These are phyloP conservation scores for Colletotrichum ledebouriae DNA, from an alignment of 2,329 filamentous ascomycete genomes.

Conservation along the genomic window DNA sequence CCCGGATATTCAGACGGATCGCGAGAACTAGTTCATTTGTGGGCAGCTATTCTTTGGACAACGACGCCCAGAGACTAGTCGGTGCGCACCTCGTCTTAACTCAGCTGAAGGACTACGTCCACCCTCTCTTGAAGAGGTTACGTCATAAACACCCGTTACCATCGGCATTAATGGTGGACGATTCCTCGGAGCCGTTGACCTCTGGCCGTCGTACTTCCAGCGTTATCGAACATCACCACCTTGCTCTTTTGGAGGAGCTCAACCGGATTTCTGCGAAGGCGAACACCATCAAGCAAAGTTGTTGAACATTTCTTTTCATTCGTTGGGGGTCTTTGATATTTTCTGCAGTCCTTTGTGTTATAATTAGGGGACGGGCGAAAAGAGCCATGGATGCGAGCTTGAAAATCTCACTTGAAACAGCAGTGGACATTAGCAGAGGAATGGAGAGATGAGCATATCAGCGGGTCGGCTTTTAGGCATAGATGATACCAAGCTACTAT, in stretches of 20 bases:
- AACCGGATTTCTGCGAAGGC: conserved; percentile 11
- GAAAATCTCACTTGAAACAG: conserved; percentile 7
- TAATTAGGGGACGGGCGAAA: conserved; percentile 6
- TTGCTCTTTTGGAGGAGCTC: conserved; percentile 20
- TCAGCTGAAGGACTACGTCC: conserved; percentile 21
- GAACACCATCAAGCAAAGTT: conserved; percentile 20
- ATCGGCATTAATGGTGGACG: neutral
- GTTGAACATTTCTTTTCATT: neutral
- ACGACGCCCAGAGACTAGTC: conserved; percentile 21
- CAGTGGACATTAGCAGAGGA: conserved; percentile 5
- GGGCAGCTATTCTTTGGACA: conserved; percentile 20
- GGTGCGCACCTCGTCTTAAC: conserved; percentile 23
- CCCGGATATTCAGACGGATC: conserved; percentile 4
- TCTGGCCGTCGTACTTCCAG: neutral
- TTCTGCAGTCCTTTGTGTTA: neutral
- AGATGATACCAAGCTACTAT: conserved; percentile 7
- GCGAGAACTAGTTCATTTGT: conserved; percentile 13
- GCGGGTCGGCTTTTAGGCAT: conserved; percentile 11
- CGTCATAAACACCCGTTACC: conserved; percentile 17
- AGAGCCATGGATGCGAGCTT: conserved; percentile 11
- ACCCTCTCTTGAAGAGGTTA: conserved; percentile 27
- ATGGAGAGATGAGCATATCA: neutral
- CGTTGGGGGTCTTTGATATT: neutral
- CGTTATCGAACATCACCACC: conserved; percentile 26
- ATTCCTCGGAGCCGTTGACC: neutral